Evolutionary conservation across 768 basidiomycete genomes (phyloP).

Genomic region (Dioszegia aurantiaca): DNA sequence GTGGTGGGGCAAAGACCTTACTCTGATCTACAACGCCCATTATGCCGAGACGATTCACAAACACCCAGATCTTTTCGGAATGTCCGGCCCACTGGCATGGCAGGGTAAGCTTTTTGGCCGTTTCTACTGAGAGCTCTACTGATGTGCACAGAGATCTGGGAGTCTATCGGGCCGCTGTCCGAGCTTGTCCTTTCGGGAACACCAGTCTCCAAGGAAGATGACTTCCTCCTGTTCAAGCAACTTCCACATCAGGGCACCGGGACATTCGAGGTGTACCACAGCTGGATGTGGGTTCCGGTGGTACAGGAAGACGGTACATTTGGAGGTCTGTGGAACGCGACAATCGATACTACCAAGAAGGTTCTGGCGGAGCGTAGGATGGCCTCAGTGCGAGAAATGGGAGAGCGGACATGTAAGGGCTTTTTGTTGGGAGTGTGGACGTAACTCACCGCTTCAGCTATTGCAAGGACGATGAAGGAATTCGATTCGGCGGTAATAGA

Average conservation of each 20-base stretch:
- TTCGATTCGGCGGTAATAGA: constrained; percentile 44
- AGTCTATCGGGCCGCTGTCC: constrained; percentile 39
- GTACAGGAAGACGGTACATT: constrained; percentile 39
- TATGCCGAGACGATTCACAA: constrained; percentile 46
- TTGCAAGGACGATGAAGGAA: constrained; percentile 42
- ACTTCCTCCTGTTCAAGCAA: constrained; percentile 43
- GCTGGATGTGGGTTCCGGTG: constrained; percentile 49
- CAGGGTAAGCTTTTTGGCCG: constrained; percentile 25
- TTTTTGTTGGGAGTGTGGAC: neutral
- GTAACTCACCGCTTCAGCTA: constrained; percentile 18
- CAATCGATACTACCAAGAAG: constrained; percentile 43
- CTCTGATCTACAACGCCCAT: constrained; percentile 46
- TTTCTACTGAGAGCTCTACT: neutral
- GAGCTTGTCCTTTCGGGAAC: constrained; percentile 42
- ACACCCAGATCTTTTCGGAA: constrained; percentile 48
- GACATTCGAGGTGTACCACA: constrained; percentile 42
- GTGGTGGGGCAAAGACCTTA: constrained; percentile 50
- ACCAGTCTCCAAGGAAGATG: constrained; percentile 46
- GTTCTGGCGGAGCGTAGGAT: constrained; percentile 45
- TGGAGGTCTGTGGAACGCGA: constrained; percentile 48
- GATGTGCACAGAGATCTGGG: constrained; percentile 37
- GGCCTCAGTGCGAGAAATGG: constrained; percentile 42
- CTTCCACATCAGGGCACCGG: constrained; percentile 35
- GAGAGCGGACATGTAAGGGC: constrained; percentile 38
- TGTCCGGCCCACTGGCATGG: constrained; percentile 44